Percentiles rank a stretch among this genome's conserved stretches.
Evolutionary conservation across 805 yeast genomes (phyloP).

Genomic region (Pichia paraexigua): DNA sequence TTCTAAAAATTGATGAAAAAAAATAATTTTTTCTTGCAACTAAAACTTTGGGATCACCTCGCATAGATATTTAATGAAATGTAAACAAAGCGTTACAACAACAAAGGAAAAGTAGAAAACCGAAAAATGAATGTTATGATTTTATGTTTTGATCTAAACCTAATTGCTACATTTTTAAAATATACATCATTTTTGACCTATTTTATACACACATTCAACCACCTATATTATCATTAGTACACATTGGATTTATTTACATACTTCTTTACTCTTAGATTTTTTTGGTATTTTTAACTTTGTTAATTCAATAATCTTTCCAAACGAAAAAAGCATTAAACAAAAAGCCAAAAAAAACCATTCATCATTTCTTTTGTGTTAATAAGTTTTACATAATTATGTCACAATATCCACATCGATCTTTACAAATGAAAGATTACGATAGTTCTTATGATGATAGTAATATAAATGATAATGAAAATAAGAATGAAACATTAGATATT

Average conservation of each 20-base stretch:
- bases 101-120: neutral
- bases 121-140: neutral
- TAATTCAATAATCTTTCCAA: neutral
- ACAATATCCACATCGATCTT: neutral
- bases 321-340: neutral
- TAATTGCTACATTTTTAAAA: neutral
- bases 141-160: neutral
- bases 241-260: neutral
- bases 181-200: neutral
- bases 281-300: neutral
- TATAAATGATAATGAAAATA: neutral
- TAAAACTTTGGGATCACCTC: neutral
- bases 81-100: neutral
- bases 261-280: neutral
- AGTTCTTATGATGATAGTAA: neutral
- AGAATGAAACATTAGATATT: slow-evolving; percentile 3
- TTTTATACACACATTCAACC: neutral
- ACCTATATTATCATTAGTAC: neutral
- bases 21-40: too few species aligned
- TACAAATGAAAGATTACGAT: neutral
- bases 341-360: neutral
- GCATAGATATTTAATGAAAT: neutral
- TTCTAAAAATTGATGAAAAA: neutral
- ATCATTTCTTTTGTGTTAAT: neutral
- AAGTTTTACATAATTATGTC: neutral